These are phyloP conservation scores for Sclerospora graminicola DNA, from an alignment of 352 stramenopile species.

Conservation along the genomic window DNA sequence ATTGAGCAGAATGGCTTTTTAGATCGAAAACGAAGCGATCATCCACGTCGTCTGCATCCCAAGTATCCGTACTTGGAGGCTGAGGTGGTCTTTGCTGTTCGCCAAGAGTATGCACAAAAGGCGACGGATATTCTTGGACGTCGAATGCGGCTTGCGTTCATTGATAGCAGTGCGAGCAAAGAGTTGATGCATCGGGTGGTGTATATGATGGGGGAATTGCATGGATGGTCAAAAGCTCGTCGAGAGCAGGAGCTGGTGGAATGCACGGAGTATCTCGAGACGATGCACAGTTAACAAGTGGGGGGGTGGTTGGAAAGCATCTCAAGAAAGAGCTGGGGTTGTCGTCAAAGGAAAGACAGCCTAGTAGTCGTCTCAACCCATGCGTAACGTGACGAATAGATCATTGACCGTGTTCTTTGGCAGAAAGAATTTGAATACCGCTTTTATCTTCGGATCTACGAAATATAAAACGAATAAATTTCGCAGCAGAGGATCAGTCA, in stretches of 20 bases:
- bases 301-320: too few species aligned
- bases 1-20: constrained; percentile 81
- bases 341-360: constrained; percentile 3
- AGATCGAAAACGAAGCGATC: constrained; percentile 74
- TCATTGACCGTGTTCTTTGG: too few species aligned
- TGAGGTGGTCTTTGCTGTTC: constrained; percentile 89
- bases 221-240: constrained; percentile 75
- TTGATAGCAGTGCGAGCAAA: constrained; percentile 79
- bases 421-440: too few species aligned
- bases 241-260: constrained; percentile 66
- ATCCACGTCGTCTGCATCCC: constrained; percentile 82
- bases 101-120: constrained; percentile 92
- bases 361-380: too few species aligned
- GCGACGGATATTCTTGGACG: constrained; percentile 89
- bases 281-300: constrained; percentile 87
- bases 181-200: constrained; percentile 82
- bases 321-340: constrained; percentile 5
- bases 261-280: constrained; percentile 67
- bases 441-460: too few species aligned
- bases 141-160: constrained; percentile 88
- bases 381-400: too few species aligned
- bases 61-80: constrained; percentile 94
- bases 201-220: constrained; percentile 88
- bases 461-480: too few species aligned
- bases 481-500: too few species aligned